These are phyloP conservation scores for Atkinsonella hypoxylon DNA, from an alignment of 2,329 filamentous ascomycete genomes.

Conservation along the genomic window DNA sequence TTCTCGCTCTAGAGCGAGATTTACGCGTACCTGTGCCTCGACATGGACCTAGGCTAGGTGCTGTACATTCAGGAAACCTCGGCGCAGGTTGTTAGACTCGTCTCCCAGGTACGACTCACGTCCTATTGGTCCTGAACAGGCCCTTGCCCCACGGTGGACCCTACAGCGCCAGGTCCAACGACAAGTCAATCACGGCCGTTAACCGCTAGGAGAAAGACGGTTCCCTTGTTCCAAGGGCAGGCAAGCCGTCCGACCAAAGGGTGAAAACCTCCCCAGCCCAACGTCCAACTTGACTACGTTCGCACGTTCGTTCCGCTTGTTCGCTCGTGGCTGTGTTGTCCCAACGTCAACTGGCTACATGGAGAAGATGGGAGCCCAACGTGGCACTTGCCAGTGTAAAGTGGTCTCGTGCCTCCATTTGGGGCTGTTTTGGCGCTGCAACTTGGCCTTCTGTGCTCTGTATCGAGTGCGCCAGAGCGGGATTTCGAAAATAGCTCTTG, in stretches of 20 bases:
- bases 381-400: not conserved
- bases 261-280: too few relatives aligned
- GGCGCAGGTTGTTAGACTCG: not conserved
- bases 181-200: not conserved
- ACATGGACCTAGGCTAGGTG: too few relatives aligned
- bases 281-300: too few relatives aligned
- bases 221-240: not conserved
- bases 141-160: not conserved
- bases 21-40: not conserved
- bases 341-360: not conserved
- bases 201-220: not conserved
- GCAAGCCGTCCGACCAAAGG: not conserved
- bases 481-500: too few relatives aligned
- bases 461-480: too few relatives aligned
- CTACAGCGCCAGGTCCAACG: not conserved
- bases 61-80: too few relatives aligned
- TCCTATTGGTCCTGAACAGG: conserved; percentile 19
- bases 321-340: too few relatives aligned
- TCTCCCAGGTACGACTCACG: conserved; percentile 13
- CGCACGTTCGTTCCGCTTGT: too few relatives aligned
- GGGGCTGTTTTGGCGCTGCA: too few relatives aligned
- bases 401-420: too few relatives aligned
- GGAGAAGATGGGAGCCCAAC: conserved; percentile 4
- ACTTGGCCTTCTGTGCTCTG: too few relatives aligned
- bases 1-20: not conserved